phyloP scores from a whole-genome alignment of 164 flowering plant genomes.

The Annona cherimola region DNA sequence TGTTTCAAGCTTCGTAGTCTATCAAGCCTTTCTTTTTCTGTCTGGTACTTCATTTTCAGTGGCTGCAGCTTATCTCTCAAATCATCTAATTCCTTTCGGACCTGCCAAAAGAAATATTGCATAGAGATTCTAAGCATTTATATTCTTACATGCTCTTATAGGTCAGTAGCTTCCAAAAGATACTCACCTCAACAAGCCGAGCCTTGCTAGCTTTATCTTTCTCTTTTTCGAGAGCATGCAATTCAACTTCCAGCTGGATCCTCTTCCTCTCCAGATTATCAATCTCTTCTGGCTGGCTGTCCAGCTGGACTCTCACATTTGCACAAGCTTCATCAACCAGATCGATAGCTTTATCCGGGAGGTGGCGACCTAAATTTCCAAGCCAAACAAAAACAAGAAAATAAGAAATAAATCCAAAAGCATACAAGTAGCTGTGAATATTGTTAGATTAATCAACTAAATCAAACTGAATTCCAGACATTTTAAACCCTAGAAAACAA shows the following conservation, averaged over 20 bases:
- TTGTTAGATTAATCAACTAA: no score
- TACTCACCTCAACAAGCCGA: slow-evolving; percentile 63
- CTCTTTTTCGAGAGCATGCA: slow-evolving; percentile 86
- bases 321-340: slow-evolving; percentile 95
- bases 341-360: slow-evolving; percentile 93
- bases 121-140: neutral
- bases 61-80: slow-evolving; percentile 82
- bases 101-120: slow-evolving; percentile 23
- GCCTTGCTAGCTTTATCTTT: slow-evolving; percentile 93
- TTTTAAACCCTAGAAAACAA: neutral
- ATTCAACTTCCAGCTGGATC: slow-evolving; percentile 75
- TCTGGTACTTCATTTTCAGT: slow-evolving; percentile 62
- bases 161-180: neutral
- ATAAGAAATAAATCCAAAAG: neutral
- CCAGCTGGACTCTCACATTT: slow-evolving; percentile 88
- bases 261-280: slow-evolving; percentile 78
- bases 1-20: slow-evolving; percentile 68
- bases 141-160: neutral
- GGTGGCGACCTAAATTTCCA: slow-evolving; percentile 47
- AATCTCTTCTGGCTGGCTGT: slow-evolving; percentile 87
- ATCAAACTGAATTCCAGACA: no score
- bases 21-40: slow-evolving; percentile 78
- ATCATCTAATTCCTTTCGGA: slow-evolving; percentile 76
- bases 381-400: neutral
- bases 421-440: no score